These are phyloP conservation scores for Ogataea trehalophila DNA, from an alignment of 805 yeast species.

Conservation along the genomic window DNA sequence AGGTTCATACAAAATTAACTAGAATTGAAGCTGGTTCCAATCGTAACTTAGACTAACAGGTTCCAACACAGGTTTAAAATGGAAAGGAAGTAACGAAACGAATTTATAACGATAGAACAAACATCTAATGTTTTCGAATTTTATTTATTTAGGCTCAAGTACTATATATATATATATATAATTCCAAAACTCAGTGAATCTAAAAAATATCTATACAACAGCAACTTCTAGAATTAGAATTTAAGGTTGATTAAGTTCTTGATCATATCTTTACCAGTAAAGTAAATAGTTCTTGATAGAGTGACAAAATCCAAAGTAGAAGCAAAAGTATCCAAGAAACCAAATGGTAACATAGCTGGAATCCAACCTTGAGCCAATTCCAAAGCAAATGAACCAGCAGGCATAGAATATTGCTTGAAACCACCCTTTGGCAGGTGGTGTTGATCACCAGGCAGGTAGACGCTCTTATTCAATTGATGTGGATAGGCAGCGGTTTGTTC, in stretches of 20 bases:
- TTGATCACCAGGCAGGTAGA: constrained; percentile 82
- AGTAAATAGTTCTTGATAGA: constrained; percentile 59
- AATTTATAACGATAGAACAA: no score
- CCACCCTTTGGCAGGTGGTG: constrained; percentile 73
- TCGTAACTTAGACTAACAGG: no score
- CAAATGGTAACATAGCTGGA: constrained; percentile 97
- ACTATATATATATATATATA: no score
- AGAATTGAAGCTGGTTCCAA: no score
- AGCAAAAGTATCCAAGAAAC: constrained; percentile 72
- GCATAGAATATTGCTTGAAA: constrained; percentile 84
- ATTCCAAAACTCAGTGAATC: no score
- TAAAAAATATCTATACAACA: no score
- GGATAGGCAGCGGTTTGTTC: constrained; percentile 70
- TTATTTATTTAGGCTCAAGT: no score
- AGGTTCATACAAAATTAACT: no score
- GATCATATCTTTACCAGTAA: constrained; percentile 77
- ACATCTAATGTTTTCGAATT: no score
- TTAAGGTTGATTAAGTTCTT: constrained; percentile 40
- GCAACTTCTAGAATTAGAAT: neutral
- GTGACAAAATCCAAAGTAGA: constrained; percentile 79
- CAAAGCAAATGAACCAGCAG: constrained; percentile 75
- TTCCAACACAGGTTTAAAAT: no score
- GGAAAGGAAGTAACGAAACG: no score
- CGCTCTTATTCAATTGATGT: constrained; percentile 56
- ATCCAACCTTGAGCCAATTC: constrained; percentile 99